Evolutionary conservation across 164 flowering plant species (phyloP), one percentile per base, ranked within the genome.

Genomic region (Stephania japonica): DNA sequence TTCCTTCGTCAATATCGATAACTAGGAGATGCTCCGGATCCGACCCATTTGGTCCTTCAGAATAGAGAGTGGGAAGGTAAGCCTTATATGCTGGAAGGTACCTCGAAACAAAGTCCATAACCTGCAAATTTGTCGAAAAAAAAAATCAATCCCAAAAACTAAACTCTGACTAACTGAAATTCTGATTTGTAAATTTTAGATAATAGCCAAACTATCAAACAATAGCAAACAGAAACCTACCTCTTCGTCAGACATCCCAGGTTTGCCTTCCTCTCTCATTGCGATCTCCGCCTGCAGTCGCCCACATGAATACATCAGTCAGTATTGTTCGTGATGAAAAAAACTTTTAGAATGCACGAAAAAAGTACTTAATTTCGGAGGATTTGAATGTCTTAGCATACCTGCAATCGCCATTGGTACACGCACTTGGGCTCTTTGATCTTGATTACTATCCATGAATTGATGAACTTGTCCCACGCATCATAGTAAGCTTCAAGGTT

Each of bases 381-480:
- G 14, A 64, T 7, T 26, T 47, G 50, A 53, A 76, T 3, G 69
- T 25, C 68, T 23, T 23, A 69, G 44, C 78, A 71, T 56, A 92
- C 99, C 99, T 93, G 97, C 78, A 96, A 80, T 42, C 98, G 89
- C 99, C 99, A 96, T 65, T 92, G 83, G 71, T 84, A 96, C 61
- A 96, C 99, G 72, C 85, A 91, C 59, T 83, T 89, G 11, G 97
- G 97, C 64, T 96, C 95, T 74, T 84, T 78, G 66, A 96, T 93
- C 85, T 92, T 92, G 83, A 96, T 93, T 50, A 96, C 84, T 23
- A 96, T 82, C 98, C 98, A 96, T 67, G 98, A 83, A 12, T 84
- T 78, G 50, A 96, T 78, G 78, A 87, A 92, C 80, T 88, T 90
- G 81, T 96, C 91, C 99, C 99, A 96, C 47, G 95, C 91, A 79